Percentiles rank a stretch among this genome's conserved stretches.
phyloP scores from a whole-genome alignment of 805 yeast genomes.

The Sugiyamaella floridensis region DNA sequence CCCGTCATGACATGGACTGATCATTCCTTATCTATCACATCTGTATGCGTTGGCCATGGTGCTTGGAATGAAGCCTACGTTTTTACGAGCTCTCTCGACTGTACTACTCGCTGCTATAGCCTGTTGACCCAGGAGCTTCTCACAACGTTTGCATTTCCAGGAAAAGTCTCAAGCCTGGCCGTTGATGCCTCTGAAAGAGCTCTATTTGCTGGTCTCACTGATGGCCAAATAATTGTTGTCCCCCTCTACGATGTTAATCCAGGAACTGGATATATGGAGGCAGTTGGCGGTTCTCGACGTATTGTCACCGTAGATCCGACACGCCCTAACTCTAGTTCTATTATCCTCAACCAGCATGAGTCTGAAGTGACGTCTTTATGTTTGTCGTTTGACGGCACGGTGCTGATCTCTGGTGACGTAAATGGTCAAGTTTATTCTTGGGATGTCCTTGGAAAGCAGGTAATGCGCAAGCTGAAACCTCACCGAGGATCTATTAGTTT shows the following conservation, averaged over 20 bases:
- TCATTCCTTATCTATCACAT: constrained; percentile 45
- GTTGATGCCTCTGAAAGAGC: constrained; percentile 76
- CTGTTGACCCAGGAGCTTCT: constrained; percentile 41
- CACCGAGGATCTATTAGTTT: constrained; percentile 20
- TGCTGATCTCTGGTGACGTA: constrained; percentile 64
- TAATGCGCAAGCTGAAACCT: constrained; percentile 24
- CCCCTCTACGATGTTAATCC: constrained; percentile 41
- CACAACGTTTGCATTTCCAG: constrained; percentile 65
- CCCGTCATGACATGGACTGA: constrained; percentile 26
- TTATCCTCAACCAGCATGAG: constrained; percentile 22
- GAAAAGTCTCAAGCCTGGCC: constrained; percentile 49
- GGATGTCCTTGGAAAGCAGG: constrained; percentile 44
- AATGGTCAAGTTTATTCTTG: constrained; percentile 60
- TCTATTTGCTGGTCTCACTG: constrained; percentile 58
- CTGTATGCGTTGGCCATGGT: constrained; percentile 45
- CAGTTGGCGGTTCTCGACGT: constrained; percentile 57
- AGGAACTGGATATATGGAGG: constrained; percentile 38
- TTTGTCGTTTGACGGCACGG: constrained; percentile 69
- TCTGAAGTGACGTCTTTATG: constrained; percentile 45
- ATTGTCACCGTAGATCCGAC: constrained; percentile 33
- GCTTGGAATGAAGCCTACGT: constrained; percentile 52
- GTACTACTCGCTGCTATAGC: constrained; percentile 68
- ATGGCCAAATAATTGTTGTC: constrained; percentile 55
- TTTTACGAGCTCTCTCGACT: constrained; percentile 65
- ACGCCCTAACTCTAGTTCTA: constrained; percentile 10